phyloP scores from a whole-genome alignment of 2,329 filamentous ascomycete species.

The Fusarium sp. region DNA sequence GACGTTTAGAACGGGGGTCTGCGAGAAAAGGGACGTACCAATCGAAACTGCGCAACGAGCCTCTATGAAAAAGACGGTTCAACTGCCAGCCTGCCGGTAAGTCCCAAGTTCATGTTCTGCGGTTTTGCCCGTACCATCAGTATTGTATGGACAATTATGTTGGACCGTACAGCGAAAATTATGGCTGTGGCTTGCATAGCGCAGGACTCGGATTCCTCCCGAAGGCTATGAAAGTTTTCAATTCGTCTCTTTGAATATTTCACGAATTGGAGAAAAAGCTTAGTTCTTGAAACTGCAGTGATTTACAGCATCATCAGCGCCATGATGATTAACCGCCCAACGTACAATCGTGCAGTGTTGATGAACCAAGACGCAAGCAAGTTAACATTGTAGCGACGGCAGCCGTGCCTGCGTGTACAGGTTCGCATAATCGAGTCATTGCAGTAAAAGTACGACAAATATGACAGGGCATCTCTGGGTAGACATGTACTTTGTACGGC shows the following conservation, averaged over 20 bases:
- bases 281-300: slow-evolving; percentile 2
- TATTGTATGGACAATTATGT: neutral
- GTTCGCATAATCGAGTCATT: neutral
- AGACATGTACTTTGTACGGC: slow-evolving; percentile 7
- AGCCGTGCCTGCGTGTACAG: neutral
- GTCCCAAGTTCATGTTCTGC: neutral
- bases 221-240: slow-evolving; percentile 9
- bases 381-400: neutral
- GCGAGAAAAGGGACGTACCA: slow-evolving; percentile 36
- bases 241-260: neutral
- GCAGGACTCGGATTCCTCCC: slow-evolving; percentile 21
- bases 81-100: neutral
- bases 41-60: slow-evolving; percentile 14
- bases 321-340: neutral
- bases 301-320: neutral
- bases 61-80: neutral
- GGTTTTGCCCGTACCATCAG: neutral
- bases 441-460: neutral
- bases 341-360: slow-evolving; percentile 1
- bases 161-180: neutral
- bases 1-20: slow-evolving; percentile 26
- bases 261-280: slow-evolving; percentile 15
- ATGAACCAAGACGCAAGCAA: neutral
- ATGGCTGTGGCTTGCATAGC: slow-evolving; percentile 16
- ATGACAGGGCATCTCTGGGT: neutral